Percentiles rank a stretch among this genome's conserved stretches.
These are phyloP conservation scores for Helminthosporium solani DNA, from an alignment of 2,329 filamentous ascomycete genomes.

Conservation along the genomic window DNA sequence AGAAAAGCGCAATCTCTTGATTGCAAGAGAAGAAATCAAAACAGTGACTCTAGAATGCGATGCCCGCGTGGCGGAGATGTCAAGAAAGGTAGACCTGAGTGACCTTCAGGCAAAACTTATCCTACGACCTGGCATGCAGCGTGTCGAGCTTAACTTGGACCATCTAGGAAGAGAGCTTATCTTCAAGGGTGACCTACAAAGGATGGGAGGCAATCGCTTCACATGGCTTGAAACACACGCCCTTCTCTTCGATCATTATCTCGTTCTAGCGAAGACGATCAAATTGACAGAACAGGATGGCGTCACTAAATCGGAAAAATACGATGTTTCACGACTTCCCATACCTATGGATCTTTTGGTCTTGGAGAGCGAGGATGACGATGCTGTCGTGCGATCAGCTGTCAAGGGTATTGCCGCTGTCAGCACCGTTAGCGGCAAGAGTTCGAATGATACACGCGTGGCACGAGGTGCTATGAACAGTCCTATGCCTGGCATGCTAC, in stretches of 20 bases:
- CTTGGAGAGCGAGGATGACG: constrained; percentile 88
- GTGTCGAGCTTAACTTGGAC: constrained; percentile 82
- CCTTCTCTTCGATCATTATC: constrained; percentile 92
- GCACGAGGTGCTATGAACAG: constrained; percentile 48
- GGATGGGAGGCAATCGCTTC: constrained; percentile 85
- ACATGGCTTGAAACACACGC: constrained; percentile 93
- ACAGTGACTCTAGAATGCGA: constrained; percentile 88
- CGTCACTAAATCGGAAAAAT: constrained; percentile 74
- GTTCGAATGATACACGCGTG: constrained; percentile 52
- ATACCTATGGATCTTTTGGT: constrained; percentile 97
- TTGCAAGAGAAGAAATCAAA: constrained; percentile 89
- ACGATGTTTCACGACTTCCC: constrained; percentile 90
- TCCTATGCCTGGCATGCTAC: constrained; percentile 53
- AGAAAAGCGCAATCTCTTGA: constrained; percentile 80
- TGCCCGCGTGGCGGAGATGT: constrained; percentile 85
- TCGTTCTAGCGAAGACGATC: constrained; percentile 83
- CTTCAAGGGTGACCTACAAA: constrained; percentile 82
- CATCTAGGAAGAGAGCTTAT: constrained; percentile 92
- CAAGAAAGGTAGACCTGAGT: constrained; percentile 83
- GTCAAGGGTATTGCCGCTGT: constrained; percentile 68
- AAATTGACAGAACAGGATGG: constrained; percentile 67
- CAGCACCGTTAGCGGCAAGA: constrained; percentile 47
- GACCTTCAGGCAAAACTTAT: constrained; percentile 82
- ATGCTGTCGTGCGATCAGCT: constrained; percentile 78
- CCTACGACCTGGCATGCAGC: constrained; percentile 81